phyloP scores from a whole-genome alignment of 2,329 filamentous ascomycete species.

The Ophiognomonia clavigignenti-juglandacearum region DNA sequence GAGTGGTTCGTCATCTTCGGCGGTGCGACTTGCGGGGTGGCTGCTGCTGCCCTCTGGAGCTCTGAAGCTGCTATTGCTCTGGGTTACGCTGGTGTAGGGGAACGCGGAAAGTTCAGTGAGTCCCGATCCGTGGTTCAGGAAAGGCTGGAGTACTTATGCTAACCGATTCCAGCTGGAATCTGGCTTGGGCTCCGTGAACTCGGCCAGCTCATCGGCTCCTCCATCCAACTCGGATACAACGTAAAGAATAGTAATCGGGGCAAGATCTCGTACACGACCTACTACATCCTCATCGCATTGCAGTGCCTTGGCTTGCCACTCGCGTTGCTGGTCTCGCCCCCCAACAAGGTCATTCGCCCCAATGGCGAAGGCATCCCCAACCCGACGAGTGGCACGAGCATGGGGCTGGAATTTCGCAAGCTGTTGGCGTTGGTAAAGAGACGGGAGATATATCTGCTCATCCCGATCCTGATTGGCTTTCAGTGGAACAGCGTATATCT shows the following conservation, averaged over 20 bases:
- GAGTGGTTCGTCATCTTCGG: conserved; percentile 40
- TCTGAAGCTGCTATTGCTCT: conserved; percentile 31
- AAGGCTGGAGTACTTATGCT: background rate
- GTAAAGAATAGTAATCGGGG: conserved; percentile 35
- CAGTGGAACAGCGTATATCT: conserved; percentile 48
- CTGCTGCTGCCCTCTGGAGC: conserved; percentile 32
- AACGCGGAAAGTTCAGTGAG: conserved; percentile 36
- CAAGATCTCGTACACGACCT: conserved; percentile 39
- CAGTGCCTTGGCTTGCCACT: conserved; percentile 41
- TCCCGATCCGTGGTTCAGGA: background rate
- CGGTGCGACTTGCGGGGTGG: conserved; percentile 34
- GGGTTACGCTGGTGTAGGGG: conserved; percentile 39
- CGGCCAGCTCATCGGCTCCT: conserved; percentile 46
- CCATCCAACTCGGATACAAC: conserved; percentile 47
- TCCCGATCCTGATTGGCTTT: conserved; percentile 44
- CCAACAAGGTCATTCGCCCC: conserved; percentile 37
- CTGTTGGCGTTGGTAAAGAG: conserved; percentile 34
- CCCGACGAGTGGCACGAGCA: conserved; percentile 31
- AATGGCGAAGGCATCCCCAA: conserved; percentile 28
- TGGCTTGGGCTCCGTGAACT: conserved; percentile 49
- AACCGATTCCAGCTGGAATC: conserved; percentile 34
- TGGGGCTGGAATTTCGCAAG: conserved; percentile 32
- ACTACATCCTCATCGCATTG: conserved; percentile 35
- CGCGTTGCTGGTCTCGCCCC: conserved; percentile 38
- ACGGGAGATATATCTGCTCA: conserved; percentile 41